Evolutionary conservation across 2,329 filamentous ascomycete species (phyloP), one percentile per base, ranked within the genome.

Genomic region (Parastagonospora avenae): DNA sequence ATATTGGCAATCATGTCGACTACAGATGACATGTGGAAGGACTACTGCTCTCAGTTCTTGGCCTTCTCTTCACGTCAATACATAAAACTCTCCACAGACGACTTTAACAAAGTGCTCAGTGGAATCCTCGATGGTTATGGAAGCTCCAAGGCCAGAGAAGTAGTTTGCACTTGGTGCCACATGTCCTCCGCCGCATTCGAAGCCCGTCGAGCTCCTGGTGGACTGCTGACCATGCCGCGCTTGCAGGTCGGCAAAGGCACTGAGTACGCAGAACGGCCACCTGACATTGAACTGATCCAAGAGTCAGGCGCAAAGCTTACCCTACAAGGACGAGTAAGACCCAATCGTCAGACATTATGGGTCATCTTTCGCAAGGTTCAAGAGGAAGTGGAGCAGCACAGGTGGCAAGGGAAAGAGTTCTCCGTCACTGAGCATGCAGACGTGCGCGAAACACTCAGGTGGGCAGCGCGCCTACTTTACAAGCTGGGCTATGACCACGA

Each of bases 21-120:
- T 6, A 52, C 71, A 8, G 46, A 67, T 33, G 30, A 42, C 1
- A 52, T 59, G 8, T 74, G 64, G 66, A 66, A 59, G 37, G 46
- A 54, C 0, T 71, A 59, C 38, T 68, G 68, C 42, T 68, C 65
- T 2, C 60, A 59, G 12, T 72, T 74, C 37, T 59, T 74, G 8
- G 55, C 59, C 1, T 54, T 63, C 32, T 66, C 66, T 8, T 57
- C 55, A 1, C 63, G 65, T 12, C 64, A 68, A 47, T 42, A 16
- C 9, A 54, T 72, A 38, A 62, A 46, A 30, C 57, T 74, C 10
- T 62, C 63, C 12, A 60, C 74, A 0, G 62, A 66, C 2, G 68
- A 79, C 5, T 85, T 85, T 74, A 80, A 84, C 53, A 60, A 64
- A 14, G 54, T 85, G 6, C 78, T 89, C 6, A 73, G 78, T 37